These are phyloP conservation scores for Alternaria incomplexa DNA, from an alignment of 2,329 filamentous ascomycete genomes.

Conservation along the genomic window DNA sequence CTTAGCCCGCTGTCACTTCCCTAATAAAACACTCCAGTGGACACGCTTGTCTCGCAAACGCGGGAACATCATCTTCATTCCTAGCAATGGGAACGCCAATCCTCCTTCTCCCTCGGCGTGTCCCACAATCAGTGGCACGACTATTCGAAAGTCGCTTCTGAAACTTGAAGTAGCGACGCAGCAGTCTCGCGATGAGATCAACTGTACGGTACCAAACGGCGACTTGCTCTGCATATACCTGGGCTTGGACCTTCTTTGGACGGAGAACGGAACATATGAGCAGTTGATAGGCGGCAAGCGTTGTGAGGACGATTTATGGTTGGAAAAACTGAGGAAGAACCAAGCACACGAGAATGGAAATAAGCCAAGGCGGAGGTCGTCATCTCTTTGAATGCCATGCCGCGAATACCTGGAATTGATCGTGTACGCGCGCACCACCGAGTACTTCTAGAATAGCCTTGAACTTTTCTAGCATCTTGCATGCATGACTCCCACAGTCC, in stretches of 20 bases:
- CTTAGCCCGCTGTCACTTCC: neutral
- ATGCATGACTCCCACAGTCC: neutral
- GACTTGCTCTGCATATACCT: neutral
- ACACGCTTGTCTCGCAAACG: neutral
- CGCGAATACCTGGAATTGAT: neutral
- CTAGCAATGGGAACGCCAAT: neutral
- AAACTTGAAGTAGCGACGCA: neutral
- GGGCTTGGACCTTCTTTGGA: neutral
- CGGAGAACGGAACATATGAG: neutral
- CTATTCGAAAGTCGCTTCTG: neutral
- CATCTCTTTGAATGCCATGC: neutral
- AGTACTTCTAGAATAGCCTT: neutral
- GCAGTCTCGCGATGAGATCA: neutral
- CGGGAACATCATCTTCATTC: neutral
- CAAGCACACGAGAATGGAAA: neutral
- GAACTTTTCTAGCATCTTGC: neutral
- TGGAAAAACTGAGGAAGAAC: neutral
- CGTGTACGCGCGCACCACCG: neutral
- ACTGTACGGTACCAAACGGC: neutral
- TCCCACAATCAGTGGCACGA: neutral
- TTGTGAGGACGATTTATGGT: neutral
- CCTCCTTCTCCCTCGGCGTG: neutral
- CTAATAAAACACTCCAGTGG: neutral
- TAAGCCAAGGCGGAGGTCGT: neutral
- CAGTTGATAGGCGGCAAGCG: neutral